Evolutionary conservation across 768 basidiomycete genomes (phyloP).

Genomic region (Boletus tylopilopsis): DNA sequence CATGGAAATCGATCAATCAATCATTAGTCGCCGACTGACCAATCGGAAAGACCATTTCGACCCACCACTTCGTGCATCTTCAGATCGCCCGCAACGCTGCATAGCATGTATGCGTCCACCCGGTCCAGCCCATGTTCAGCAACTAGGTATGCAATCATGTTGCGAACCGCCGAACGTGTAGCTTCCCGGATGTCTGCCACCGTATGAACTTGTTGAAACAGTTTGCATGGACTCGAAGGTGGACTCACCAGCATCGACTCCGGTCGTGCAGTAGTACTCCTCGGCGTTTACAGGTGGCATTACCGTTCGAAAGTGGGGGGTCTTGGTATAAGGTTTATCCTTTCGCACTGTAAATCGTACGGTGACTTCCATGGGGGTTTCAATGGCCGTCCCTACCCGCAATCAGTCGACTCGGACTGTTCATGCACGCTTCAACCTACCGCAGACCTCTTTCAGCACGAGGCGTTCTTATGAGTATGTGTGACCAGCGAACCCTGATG

Average conservation of each 20-base stretch:
- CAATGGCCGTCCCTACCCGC: constrained; percentile 53
- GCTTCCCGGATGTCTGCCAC: constrained; percentile 47
- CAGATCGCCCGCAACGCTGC: constrained; percentile 57
- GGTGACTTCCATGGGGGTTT: constrained; percentile 54
- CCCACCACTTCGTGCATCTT: constrained; percentile 57
- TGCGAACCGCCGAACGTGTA: constrained; percentile 50
- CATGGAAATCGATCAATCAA: background rate
- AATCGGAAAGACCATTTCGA: background rate
- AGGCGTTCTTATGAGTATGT: background rate
- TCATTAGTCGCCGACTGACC: background rate
- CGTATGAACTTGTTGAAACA: background rate
- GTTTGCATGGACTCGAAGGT: background rate
- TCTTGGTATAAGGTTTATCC: constrained; percentile 53
- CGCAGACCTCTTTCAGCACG: constrained; percentile 49
- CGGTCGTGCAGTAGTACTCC: constrained; percentile 57
- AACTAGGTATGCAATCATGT: constrained; percentile 53
- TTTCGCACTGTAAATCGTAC: constrained; percentile 56
- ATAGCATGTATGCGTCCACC: constrained; percentile 58
- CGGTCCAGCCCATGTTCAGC: constrained; percentile 39
- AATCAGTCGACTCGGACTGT: background rate
- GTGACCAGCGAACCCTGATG: too few relatives aligned
- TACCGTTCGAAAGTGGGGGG: constrained; percentile 50
- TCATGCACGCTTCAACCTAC: constrained; percentile 30
- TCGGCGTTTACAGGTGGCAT: constrained; percentile 14
- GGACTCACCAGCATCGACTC: constrained; percentile 42